phyloP scores from a whole-genome alignment of 768 basidiomycete species.

The Boletus vermiculosoides region DNA sequence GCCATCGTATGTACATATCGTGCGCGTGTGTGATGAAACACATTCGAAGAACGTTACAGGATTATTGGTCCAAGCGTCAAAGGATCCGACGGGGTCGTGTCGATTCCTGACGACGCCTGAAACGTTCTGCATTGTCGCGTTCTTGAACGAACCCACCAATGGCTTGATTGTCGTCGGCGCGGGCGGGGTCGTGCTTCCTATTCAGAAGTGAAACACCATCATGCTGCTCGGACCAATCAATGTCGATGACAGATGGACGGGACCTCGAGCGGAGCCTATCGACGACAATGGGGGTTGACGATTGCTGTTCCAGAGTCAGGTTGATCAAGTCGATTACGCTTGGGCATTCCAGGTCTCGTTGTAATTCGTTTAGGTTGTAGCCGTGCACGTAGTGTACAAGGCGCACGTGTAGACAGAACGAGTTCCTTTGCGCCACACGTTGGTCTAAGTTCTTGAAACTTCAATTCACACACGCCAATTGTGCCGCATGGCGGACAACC shows the following conservation, averaged over 20 bases:
- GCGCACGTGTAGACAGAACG: too few species aligned
- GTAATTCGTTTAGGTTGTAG: neutral
- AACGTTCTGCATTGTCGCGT: conserved; percentile 50
- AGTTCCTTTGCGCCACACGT: too few species aligned
- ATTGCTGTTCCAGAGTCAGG: conserved; percentile 29
- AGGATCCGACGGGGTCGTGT: conserved; percentile 34
- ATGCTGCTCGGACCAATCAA: conserved; percentile 18
- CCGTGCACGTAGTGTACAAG: neutral
- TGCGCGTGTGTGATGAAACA: neutral
- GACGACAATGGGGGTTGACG: conserved; percentile 25
- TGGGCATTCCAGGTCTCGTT: conserved; percentile 43
- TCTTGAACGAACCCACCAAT: conserved; percentile 35
- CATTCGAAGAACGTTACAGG: conserved; percentile 25
- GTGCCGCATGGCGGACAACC: too few species aligned
- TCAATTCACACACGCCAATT: too few species aligned
- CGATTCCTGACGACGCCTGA: conserved; percentile 50
- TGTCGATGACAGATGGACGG: conserved; percentile 13
- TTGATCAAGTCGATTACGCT: conserved; percentile 31
- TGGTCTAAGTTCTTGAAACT: too few species aligned
- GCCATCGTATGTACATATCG: conserved; percentile 44
- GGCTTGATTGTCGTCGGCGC: conserved; percentile 35
- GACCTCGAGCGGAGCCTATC: conserved; percentile 32
- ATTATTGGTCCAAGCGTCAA: conserved; percentile 47
- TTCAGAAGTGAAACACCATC: conserved; percentile 44
- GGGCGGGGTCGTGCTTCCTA: conserved; percentile 39